phyloP scores from a whole-genome alignment of 176 grass and related monocot genomes.

The Triticum dicoccoides region DNA sequence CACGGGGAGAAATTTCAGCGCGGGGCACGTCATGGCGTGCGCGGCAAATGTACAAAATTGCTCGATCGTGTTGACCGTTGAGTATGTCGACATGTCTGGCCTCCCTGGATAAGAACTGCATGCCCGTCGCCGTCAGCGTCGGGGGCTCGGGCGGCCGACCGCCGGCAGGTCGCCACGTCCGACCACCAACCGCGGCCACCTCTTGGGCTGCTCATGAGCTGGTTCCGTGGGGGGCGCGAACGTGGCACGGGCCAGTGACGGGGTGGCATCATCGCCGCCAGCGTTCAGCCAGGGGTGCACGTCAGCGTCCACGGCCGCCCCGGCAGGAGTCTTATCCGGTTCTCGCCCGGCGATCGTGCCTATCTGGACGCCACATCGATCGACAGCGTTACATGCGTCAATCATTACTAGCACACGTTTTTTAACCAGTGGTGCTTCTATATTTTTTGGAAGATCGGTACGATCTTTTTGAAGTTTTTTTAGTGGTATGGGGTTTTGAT shows the following conservation, averaged over 20 bases:
- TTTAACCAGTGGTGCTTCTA: no score
- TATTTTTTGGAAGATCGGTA: no score
- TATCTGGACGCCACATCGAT: background rate
- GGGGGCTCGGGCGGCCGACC: background rate
- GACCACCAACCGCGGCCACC: background rate
- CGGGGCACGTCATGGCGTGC: background rate
- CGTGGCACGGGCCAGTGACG: background rate
- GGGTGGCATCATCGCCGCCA: no score
- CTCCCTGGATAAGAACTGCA: slow-evolving; percentile 10
- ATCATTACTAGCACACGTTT: no score
- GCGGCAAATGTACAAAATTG: background rate
- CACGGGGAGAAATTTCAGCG: background rate
- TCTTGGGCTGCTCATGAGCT: background rate
- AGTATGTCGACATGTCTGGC: background rate
- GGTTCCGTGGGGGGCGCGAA: background rate
- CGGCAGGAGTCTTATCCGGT: background rate
- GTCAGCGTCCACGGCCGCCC: background rate
- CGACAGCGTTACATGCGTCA: no score
- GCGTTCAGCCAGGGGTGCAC: background rate
- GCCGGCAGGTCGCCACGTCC: slow-evolving; percentile 29
- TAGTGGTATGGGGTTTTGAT: no score
- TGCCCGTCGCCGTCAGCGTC: background rate
- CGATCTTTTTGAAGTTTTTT: no score
- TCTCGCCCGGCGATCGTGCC: background rate
- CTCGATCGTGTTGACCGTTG: background rate